Conservation (phyloP, 345 rosid species). For the Euphorbia tirucalli region DNA sequence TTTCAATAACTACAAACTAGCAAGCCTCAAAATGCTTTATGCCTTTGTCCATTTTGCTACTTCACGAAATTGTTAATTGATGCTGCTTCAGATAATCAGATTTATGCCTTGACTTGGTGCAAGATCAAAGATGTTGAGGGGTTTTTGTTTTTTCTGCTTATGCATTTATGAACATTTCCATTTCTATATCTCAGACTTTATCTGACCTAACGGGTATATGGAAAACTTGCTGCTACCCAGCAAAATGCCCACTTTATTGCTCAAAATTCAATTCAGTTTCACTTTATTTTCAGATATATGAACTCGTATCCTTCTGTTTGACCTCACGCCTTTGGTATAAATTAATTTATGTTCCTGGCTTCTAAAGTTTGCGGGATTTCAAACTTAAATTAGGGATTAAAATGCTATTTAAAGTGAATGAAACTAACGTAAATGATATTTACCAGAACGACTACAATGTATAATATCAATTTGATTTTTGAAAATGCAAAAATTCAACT, state of each 20-base stretch:
- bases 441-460: too few relatives aligned
- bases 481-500: not conserved
- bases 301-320: not conserved
- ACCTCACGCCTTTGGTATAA: too few relatives aligned
- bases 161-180: not conserved
- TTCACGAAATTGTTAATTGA: not conserved
- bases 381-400: not conserved
- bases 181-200: too few relatives aligned
- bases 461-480: not conserved
- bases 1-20: too few relatives aligned
- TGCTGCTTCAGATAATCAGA: too few relatives aligned
- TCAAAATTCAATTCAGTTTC: not conserved
- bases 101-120: too few relatives aligned
- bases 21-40: too few relatives aligned
- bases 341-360: not conserved
- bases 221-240: not conserved
- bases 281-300: too few relatives aligned
- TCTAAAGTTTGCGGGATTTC: not conserved
- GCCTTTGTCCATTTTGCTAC: not conserved
- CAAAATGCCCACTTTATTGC: not conserved
- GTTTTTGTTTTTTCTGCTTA: too few relatives aligned
- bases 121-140: too few relatives aligned
- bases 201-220: not conserved
- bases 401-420: not conserved
- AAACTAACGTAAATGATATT: not conserved